Evolutionary conservation across 345 rosid genomes (phyloP).

Genomic region (Eucalyptus pumila): DNA sequence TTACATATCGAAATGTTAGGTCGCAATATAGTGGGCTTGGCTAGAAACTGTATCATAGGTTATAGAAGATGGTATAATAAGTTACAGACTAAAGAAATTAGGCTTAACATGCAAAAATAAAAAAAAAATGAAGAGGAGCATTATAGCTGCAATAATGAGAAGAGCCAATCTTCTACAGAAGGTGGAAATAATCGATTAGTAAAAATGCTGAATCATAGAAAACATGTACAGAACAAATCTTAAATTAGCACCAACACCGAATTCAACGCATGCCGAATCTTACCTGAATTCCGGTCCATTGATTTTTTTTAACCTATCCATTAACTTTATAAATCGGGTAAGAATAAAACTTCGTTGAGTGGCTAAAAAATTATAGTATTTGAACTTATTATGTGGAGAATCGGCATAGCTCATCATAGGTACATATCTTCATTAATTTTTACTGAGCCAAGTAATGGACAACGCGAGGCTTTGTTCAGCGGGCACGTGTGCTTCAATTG

Average conservation of each 20-base stretch:
- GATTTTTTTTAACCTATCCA: background rate
- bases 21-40: background rate
- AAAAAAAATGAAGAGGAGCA: constrained; percentile 1
- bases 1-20: background rate
- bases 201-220: background rate
- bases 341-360: background rate
- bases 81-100: background rate
- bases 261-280: constrained; percentile 11
- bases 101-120: background rate
- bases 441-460: background rate
- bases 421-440: background rate
- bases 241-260: constrained; percentile 1
- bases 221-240: background rate
- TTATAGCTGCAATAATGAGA: constrained; percentile 18
- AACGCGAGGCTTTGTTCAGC: background rate
- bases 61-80: background rate
- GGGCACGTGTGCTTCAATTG: background rate
- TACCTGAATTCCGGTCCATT: background rate
- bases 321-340: background rate
- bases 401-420: background rate
- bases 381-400: background rate
- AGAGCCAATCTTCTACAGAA: constrained; percentile 12
- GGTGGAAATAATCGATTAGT: background rate
- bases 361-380: background rate
- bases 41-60: background rate